Base-by-base conservation (phyloP, 148 eudicot genomes). In the Pouteria glomerata region DNA sequence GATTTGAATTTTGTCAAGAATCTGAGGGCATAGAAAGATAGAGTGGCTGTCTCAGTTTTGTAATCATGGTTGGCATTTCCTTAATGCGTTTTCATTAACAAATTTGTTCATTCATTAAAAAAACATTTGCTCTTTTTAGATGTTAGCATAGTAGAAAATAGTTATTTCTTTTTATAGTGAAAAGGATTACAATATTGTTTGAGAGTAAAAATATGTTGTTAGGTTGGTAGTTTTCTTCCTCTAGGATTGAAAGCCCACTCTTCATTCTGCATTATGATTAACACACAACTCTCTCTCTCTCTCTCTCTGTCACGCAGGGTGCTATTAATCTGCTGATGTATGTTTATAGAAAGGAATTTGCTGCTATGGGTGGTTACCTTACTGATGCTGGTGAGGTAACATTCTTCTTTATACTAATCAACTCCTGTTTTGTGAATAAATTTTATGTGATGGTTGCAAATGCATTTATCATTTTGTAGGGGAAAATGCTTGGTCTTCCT, bases 381-480 rank as follows among this genome's bases (percentile, higher is more conserved):
- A 95, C 96, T 45, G 99, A 95, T 66, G 93, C 93, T 30, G 99
- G 99, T 80, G 99, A 95, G 90, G 98, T 95, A 87, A 85, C 82
- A 73, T 76, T 73, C 66, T 45, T 70, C 61, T 70, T 63, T 39
- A 0, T 39, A 4, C 10, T 39, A 10, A 5, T 39, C 0, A 39
- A 39, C 44, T 39, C 44, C 44, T 39, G 5, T 39, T 39, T 10
- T 10, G 10, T 39, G 44, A n/a, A n/a, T n/a, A n/a, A n/a, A n/a
- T n/a, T n/a, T n/a, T n/a, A n/a, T n/a, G n/a, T n/a, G n/a, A n/a
- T n/a, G n/a, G n/a, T n/a, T n/a, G n/a, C n/a, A n/a, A n/a, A n/a
- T n/a, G n/a, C n/a, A n/a, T n/a, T n/a, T n/a, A n/a, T n/a, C n/a
- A n/a, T n/a, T n/a, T n/a, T n/a, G n/a, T n/a, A n/a, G n/a, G n/a